Conservation (phyloP, 495 filamentous ascomycete genomes). For the Penicillium canariense region DNA sequence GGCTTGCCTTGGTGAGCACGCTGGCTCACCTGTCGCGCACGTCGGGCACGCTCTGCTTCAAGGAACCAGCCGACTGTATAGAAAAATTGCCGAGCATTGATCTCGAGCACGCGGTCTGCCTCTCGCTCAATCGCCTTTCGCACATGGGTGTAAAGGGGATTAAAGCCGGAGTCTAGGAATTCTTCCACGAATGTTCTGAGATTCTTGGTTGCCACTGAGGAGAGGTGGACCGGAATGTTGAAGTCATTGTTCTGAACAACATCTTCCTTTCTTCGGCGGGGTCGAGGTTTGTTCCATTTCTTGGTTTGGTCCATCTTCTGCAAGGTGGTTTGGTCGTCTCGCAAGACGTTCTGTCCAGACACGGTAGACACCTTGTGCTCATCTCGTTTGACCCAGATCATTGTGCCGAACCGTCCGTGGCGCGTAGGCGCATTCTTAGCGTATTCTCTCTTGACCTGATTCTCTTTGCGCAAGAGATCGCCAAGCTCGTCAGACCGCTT, state of each 20-base stretch:
- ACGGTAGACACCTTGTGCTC: constrained; percentile 79
- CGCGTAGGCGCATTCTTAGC: constrained; percentile 77
- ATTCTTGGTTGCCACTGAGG: constrained; percentile 63
- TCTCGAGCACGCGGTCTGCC: constrained; percentile 72
- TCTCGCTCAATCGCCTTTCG: constrained; percentile 90
- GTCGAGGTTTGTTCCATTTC: constrained; percentile 78
- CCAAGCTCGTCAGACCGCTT: constrained; percentile 71
- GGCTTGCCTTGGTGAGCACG: constrained; percentile 34
- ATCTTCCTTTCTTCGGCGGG: constrained; percentile 60
- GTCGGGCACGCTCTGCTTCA: constrained; percentile 77
- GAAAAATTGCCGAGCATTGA: constrained; percentile 80
- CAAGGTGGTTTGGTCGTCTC: constrained; percentile 68
- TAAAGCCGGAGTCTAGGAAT: constrained; percentile 94
- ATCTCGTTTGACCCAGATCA: constrained; percentile 93
- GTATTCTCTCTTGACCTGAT: constrained; percentile 73
- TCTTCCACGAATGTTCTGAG: constrained; percentile 84
- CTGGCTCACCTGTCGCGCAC: constrained; percentile 52
- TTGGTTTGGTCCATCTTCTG: constrained; percentile 89
- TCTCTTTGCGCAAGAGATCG: constrained; percentile 72
- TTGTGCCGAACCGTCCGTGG: constrained; percentile 93
- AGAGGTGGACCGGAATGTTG: constrained; percentile 66
- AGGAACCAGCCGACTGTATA: constrained; percentile 95
- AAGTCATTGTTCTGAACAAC: constrained; percentile 67
- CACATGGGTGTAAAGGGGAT: constrained; percentile 83
- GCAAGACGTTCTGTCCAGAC: constrained; percentile 80